A percentile compares a stretch with the other conserved stretches of the same genome.
phyloP scores from a whole-genome alignment of 306 rosid species.

The Rosa persica region DNA sequence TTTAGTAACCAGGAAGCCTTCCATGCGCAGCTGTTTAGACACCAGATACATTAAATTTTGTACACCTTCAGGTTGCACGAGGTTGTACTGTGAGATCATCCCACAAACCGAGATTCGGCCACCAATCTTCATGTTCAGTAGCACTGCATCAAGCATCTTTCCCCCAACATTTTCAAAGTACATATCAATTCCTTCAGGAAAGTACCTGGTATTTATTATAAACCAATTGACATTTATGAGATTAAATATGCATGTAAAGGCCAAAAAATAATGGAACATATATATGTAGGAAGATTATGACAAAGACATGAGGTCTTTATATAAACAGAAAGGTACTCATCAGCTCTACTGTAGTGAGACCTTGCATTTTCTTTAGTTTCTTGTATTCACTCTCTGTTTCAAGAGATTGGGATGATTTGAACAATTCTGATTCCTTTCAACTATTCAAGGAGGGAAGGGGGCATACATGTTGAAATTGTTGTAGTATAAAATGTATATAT shows the following conservation, averaged over 20 bases:
- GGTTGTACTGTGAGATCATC: constrained; percentile 58
- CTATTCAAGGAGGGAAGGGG: not conserved
- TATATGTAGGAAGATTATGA: not conserved
- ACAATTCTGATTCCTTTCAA: not conserved
- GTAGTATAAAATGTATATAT: too few relatives aligned
- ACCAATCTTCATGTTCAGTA: constrained; percentile 12
- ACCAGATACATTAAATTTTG: constrained; percentile 35
- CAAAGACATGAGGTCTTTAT: not conserved
- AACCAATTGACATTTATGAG: not conserved
- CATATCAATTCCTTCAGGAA: constrained; percentile 29
- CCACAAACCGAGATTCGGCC: constrained; percentile 33
- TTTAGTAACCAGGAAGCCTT: constrained; percentile 48
- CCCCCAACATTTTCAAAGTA: constrained; percentile 39
- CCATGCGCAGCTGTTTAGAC: constrained; percentile 41
- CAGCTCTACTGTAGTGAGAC: not conserved
- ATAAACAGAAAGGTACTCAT: not conserved
- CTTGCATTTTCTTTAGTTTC: not conserved
- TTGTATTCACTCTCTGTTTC: not conserved
- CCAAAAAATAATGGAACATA: not conserved
- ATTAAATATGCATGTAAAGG: not conserved
- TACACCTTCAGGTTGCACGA: constrained; percentile 52
- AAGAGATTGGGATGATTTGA: not conserved
- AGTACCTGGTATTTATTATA: constrained; percentile 8
- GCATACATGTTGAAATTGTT: not conserved
- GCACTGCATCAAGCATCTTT: constrained; percentile 41